Evolutionary conservation across 2,329 filamentous ascomycete species (phyloP).

Genomic region (Coniochaeta prunicola): DNA sequence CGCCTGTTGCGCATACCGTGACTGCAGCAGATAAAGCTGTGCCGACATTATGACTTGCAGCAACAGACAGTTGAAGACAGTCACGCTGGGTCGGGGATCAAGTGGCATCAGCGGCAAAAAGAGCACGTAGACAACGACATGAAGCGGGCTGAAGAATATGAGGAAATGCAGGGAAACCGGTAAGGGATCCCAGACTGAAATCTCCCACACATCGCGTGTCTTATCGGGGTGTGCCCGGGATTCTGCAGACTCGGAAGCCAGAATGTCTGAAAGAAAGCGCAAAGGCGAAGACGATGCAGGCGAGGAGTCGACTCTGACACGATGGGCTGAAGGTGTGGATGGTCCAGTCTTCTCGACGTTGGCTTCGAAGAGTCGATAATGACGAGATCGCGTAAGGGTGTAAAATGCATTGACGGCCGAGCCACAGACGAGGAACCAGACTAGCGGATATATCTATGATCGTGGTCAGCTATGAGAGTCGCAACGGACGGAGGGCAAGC

Average conservation of each 20-base stretch:
- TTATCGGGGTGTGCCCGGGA: slow-evolving; percentile 78
- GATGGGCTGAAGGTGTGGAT: slow-evolving; percentile 76
- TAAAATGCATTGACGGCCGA: slow-evolving; percentile 74
- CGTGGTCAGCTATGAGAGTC: neutral
- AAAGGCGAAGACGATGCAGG: slow-evolving; percentile 73
- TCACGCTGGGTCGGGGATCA: slow-evolving; percentile 77
- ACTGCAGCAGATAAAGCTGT: slow-evolving; percentile 68
- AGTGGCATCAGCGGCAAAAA: slow-evolving; percentile 72
- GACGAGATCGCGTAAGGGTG: slow-evolving; percentile 71
- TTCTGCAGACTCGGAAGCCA: slow-evolving; percentile 66
- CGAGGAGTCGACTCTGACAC: slow-evolving; percentile 82
- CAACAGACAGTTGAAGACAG: slow-evolving; percentile 74
- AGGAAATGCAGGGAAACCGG: slow-evolving; percentile 77
- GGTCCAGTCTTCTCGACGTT: slow-evolving; percentile 64
- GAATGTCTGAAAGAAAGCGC: slow-evolving; percentile 60
- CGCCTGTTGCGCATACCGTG: slow-evolving; percentile 71
- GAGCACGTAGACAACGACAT: slow-evolving; percentile 84
- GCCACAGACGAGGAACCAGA: slow-evolving; percentile 60
- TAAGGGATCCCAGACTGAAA: slow-evolving; percentile 88
- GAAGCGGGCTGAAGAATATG: slow-evolving; percentile 86
- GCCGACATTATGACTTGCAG: slow-evolving; percentile 67
- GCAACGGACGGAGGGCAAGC: slow-evolving; percentile 10
- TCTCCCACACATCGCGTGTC: slow-evolving; percentile 85
- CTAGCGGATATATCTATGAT: slow-evolving; percentile 57
- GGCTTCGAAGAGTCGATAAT: slow-evolving; percentile 87